A percentile compares a stretch with the other conserved stretches of the same genome.
phyloP scores from a whole-genome alignment of 352 stramenopile species.

The Aphanomyces invadans region DNA sequence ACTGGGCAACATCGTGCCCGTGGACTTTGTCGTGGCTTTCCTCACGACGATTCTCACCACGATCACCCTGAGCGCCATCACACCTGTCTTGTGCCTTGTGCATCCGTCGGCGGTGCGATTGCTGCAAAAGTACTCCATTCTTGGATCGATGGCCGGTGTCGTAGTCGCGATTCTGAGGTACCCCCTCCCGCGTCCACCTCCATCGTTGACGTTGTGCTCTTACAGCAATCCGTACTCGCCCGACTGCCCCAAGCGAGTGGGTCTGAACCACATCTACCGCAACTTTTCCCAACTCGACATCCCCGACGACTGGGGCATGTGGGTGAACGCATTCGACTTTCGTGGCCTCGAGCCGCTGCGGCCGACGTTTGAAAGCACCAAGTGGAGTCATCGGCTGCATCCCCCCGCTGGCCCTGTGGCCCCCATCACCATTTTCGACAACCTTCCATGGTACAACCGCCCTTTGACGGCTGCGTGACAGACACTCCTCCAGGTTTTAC shows the following conservation, averaged over 20 bases:
- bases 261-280: conserved; percentile 61
- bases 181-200: neutral
- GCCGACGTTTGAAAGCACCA: conserved; percentile 37
- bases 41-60: conserved; percentile 32
- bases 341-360: conserved; percentile 44
- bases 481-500: conserved; percentile 50
- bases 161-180: conserved; percentile 50
- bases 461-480: no score
- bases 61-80: conserved; percentile 3
- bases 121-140: conserved; percentile 37
- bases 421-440: conserved; percentile 46
- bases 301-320: conserved; percentile 53
- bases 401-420: conserved; percentile 31
- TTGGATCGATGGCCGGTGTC: conserved; percentile 32
- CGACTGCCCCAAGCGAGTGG: conserved; percentile 55
- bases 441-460: conserved; percentile 45
- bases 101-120: conserved; percentile 33
- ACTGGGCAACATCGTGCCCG: conserved; percentile 42
- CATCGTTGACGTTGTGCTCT: neutral
- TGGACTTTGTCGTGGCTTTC: conserved; percentile 45
- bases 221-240: conserved; percentile 68
- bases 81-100: conserved; percentile 57
- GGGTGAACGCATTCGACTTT: conserved; percentile 66
- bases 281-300: conserved; percentile 13
- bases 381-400: conserved; percentile 37